These are phyloP conservation scores for Globisporangium solare DNA, from an alignment of 352 stramenopile genomes.

Conservation along the genomic window DNA sequence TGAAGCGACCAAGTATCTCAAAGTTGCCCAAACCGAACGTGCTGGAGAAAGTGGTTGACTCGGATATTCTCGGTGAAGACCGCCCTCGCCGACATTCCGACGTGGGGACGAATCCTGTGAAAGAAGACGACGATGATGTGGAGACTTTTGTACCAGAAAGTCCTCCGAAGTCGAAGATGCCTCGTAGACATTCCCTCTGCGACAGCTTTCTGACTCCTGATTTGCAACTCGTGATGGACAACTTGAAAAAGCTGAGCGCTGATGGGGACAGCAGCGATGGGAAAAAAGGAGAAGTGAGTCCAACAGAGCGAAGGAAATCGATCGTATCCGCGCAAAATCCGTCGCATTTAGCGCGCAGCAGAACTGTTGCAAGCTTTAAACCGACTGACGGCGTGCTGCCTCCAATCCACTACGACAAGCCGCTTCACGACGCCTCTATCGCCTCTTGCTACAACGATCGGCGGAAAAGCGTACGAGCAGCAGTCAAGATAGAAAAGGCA, in stretches of 20 bases:
- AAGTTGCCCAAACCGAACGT: background rate
- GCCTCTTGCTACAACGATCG: background rate
- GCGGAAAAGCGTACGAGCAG: slow-evolving; percentile 1
- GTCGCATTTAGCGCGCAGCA: background rate
- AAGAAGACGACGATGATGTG: background rate
- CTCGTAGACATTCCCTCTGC: slow-evolving; percentile 3
- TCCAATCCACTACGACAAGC: slow-evolving; percentile 5
- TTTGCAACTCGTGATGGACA: slow-evolving; percentile 1
- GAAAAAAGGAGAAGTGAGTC: background rate
- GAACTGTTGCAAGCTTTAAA: slow-evolving; percentile 1
- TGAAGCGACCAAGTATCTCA: background rate
- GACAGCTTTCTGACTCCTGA: background rate
- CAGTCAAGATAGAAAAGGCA: slow-evolving; percentile 23
- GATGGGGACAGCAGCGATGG: background rate
- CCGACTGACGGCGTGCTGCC: slow-evolving; percentile 1
- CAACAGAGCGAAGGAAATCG: slow-evolving; percentile 2
- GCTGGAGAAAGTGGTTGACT: background rate
- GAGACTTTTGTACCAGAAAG: background rate
- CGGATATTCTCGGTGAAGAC: slow-evolving; percentile 1
- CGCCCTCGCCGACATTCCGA: slow-evolving; percentile 8
- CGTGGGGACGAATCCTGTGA: background rate
- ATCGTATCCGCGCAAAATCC: background rate
- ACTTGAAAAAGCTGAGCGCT: slow-evolving; percentile 3
- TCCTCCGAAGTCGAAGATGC: background rate
- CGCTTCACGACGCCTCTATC: slow-evolving; percentile 12